These are phyloP conservation scores for Didymella lethalis DNA, from an alignment of 2,329 filamentous ascomycete genomes.

Conservation along the genomic window DNA sequence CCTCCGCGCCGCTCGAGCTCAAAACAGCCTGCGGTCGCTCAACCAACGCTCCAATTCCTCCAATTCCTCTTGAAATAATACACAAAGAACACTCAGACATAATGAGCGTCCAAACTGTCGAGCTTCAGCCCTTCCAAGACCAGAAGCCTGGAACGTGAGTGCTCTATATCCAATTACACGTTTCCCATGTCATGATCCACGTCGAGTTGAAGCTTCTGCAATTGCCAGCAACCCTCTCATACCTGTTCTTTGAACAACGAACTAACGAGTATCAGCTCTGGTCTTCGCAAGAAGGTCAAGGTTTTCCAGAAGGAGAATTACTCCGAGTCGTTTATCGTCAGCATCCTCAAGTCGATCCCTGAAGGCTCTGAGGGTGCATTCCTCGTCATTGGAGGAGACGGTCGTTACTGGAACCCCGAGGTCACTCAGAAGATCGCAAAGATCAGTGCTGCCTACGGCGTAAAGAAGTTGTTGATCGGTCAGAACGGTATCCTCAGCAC, in stretches of 20 bases:
- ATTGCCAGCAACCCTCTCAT: neutral
- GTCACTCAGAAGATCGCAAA: slow-evolving; percentile 96
- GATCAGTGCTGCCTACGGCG: slow-evolving; percentile 94
- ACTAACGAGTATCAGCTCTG: slow-evolving; percentile 70
- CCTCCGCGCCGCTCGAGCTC: slow-evolving; percentile 28
- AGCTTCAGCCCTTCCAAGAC: slow-evolving; percentile 86
- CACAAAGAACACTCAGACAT: slow-evolving; percentile 33
- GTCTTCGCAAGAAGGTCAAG: slow-evolving; percentile 98
- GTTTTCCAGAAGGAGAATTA: slow-evolving; percentile 96
- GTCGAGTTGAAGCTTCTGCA: slow-evolving; percentile 8
- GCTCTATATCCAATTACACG: neutral
- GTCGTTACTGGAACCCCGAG: slow-evolving; percentile 96
- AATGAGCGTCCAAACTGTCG: slow-evolving; percentile 79
- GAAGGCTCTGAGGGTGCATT: slow-evolving; percentile 88
- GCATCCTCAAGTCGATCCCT: slow-evolving; percentile 94
- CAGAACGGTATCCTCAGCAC: slow-evolving; percentile 97
- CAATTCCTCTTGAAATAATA: slow-evolving; percentile 32
- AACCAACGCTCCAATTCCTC: slow-evolving; percentile 30
- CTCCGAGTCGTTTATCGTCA: slow-evolving; percentile 93
- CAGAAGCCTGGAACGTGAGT: slow-evolving; percentile 99
- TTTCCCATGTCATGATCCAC: slow-evolving; percentile 7
- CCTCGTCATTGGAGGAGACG: slow-evolving; percentile 97
- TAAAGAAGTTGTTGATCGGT: slow-evolving; percentile 98
- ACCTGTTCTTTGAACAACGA: slow-evolving; percentile 21
- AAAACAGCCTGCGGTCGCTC: slow-evolving; percentile 38